These are phyloP conservation scores for Aspergillus fischeri DNA, from an alignment of 2,329 filamentous ascomycete genomes.

Conservation along the genomic window DNA sequence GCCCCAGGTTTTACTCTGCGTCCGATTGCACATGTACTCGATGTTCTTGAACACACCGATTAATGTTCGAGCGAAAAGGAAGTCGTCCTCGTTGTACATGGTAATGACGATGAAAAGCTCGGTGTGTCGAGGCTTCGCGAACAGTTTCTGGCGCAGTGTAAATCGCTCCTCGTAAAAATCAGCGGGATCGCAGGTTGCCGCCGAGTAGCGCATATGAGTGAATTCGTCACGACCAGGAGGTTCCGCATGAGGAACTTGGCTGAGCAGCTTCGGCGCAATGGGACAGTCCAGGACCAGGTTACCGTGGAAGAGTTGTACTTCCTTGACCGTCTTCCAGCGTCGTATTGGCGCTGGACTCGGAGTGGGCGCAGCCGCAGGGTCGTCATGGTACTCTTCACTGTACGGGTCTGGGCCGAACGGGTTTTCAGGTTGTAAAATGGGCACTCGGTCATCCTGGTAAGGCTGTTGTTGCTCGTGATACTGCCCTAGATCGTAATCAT, in stretches of 20 bases:
- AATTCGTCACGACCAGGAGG: conserved; percentile 76
- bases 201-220: conserved; percentile 80
- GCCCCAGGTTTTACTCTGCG: conserved; percentile 94
- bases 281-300: conserved; percentile 97
- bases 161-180: conserved; percentile 88
- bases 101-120: conserved; percentile 95
- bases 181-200: conserved; percentile 86
- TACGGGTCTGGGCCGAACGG: conserved; percentile 62
- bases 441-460: conserved; percentile 67
- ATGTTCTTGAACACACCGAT: conserved; percentile 98
- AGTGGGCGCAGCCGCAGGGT: conserved; percentile 32
- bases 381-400: conserved; percentile 43
- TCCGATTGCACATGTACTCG: conserved; percentile 93
- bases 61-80: conserved; percentile 93
- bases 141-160: conserved; percentile 84
- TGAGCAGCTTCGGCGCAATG: conserved; percentile 81
- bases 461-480: conserved; percentile 50
- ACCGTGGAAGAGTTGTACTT: conserved; percentile 93
- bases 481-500: conserved; percentile 53
- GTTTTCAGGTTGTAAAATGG: conserved; percentile 68
- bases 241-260: conserved; percentile 78
- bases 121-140: conserved; percentile 86
- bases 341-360: conserved; percentile 62
- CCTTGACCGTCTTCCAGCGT: conserved; percentile 97
- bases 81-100: conserved; percentile 99